A percentile compares a stretch with the other conserved stretches of the same genome.
Conservation (phyloP, 495 filamentous ascomycete genomes). For the Schizothecium vesticola region DNA sequence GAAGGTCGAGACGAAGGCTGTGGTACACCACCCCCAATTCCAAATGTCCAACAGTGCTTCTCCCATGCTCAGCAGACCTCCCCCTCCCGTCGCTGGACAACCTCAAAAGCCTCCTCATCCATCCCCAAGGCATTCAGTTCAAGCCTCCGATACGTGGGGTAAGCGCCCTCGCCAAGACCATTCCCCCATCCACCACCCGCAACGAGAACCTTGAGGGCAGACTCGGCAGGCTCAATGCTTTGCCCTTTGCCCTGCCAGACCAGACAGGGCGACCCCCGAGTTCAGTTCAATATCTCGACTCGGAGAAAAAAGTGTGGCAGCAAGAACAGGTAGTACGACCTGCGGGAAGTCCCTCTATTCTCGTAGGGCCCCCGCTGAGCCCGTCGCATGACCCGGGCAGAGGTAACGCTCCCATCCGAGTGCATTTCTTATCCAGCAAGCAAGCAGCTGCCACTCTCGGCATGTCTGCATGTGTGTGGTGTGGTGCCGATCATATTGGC, state of each 20-base stretch:
- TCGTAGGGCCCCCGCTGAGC: neutral
- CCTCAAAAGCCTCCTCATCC: neutral
- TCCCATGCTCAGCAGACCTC: neutral
- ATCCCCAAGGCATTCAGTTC: neutral
- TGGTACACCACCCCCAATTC: neutral
- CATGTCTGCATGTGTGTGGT: neutral
- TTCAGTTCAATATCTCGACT: neutral
- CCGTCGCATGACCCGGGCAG: neutral
- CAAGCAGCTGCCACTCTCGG: neutral
- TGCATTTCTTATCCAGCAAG: neutral
- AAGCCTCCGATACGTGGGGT: neutral
- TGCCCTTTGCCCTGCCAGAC: neutral
- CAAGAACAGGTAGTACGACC: neutral
- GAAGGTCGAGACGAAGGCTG: neutral
- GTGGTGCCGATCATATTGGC: neutral
- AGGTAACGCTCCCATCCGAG: neutral
- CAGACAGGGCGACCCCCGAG: neutral
- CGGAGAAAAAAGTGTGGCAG: neutral
- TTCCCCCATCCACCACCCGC: neutral
- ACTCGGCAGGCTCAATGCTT: too few relatives aligned
- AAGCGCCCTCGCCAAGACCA: neutral
- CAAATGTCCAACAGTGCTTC: neutral
- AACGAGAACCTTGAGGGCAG: neutral
- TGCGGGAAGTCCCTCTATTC: neutral
- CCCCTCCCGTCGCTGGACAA: neutral